Percentiles rank a stretch among this genome's conserved stretches.
phyloP scores from a whole-genome alignment of 495 filamentous ascomycete genomes.

The Xylaria grammica region DNA sequence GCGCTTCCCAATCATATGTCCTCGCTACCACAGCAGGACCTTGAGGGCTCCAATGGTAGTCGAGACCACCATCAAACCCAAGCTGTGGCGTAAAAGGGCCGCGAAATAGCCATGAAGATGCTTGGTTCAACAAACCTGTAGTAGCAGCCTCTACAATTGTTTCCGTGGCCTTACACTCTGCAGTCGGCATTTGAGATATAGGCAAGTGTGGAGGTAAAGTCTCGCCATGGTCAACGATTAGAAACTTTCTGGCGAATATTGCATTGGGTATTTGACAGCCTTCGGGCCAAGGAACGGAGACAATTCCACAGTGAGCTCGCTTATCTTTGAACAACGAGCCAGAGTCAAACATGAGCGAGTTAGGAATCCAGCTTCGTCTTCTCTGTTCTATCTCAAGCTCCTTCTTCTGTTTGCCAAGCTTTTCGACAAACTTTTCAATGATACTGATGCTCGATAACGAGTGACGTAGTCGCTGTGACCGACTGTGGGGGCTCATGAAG shows the following conservation, averaged over 20 bases:
- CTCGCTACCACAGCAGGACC: constrained; percentile 20
- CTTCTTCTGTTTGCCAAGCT: constrained; percentile 18
- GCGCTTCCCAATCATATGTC: constrained; percentile 25
- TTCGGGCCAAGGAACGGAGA: constrained; percentile 27
- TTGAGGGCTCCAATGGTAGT: constrained; percentile 38
- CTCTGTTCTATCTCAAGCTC: constrained; percentile 24
- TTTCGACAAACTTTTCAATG: constrained; percentile 26
- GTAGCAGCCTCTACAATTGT: constrained; percentile 48
- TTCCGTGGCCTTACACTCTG: constrained; percentile 43
- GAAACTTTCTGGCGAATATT: constrained; percentile 40
- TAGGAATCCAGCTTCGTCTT: constrained; percentile 33
- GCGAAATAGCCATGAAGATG: constrained; percentile 34
- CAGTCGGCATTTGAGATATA: constrained; percentile 38
- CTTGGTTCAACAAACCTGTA: constrained; percentile 33
- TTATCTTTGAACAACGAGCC: constrained; percentile 24
- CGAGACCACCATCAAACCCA: constrained; percentile 39
- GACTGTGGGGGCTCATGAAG: constrained; percentile 17
- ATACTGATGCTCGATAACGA: constrained; percentile 25
- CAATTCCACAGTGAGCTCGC: constrained; percentile 11
- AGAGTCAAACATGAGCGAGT: constrained; percentile 26
- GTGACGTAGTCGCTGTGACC: constrained; percentile 25
- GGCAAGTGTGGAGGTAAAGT: constrained; percentile 27
- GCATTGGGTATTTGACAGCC: constrained; percentile 36
- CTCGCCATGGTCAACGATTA: constrained; percentile 36
- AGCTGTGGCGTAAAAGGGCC: constrained; percentile 41